Percentiles rank a stretch among this genome's conserved stretches.
These are phyloP conservation scores for Penicillium antarcticum DNA, from an alignment of 495 filamentous ascomycete species.

Conservation along the genomic window DNA sequence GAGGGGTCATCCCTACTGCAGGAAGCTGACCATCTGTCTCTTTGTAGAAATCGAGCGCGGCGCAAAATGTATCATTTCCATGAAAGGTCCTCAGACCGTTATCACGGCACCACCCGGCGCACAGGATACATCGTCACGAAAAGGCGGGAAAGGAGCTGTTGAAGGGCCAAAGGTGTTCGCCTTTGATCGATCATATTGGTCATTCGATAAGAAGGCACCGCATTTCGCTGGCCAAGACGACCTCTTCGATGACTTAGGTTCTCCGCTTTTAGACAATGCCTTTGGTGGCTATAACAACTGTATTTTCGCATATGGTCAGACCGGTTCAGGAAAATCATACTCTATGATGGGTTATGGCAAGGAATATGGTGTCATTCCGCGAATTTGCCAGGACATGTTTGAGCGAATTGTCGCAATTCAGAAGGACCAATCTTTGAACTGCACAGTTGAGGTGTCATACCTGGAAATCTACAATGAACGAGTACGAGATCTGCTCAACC, in stretches of 20 bases:
- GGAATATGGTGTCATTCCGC: slow-evolving; percentile 95
- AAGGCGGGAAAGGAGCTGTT: slow-evolving; percentile 57
- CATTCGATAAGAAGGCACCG: slow-evolving; percentile 76
- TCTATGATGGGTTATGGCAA: slow-evolving; percentile 99
- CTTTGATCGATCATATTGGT: slow-evolving; percentile 98
- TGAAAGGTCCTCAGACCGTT: slow-evolving; percentile 89
- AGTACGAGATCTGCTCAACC: slow-evolving; percentile 94
- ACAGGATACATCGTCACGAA: slow-evolving; percentile 55
- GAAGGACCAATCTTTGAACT: slow-evolving; percentile 72
- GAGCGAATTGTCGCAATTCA: slow-evolving; percentile 74
- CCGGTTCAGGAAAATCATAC: slow-evolving; percentile 97
- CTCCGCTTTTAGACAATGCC: slow-evolving; percentile 93
- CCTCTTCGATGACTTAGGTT: slow-evolving; percentile 83
- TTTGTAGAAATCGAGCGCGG: slow-evolving; percentile 75
- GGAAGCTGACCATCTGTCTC: neutral
- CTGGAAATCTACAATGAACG: slow-evolving; percentile 99
- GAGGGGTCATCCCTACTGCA: neutral
- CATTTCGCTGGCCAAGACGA: slow-evolving; percentile 90
- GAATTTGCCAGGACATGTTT: slow-evolving; percentile 97
- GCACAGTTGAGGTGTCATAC: slow-evolving; percentile 97
- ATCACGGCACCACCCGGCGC: slow-evolving; percentile 71
- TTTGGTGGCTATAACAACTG: slow-evolving; percentile 99
- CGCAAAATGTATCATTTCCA: slow-evolving; percentile 97
- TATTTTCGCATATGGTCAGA: slow-evolving; percentile 99
- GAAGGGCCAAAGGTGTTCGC: slow-evolving; percentile 88